Conservation (phyloP, 2,329 filamentous ascomycete genomes). For the Tricladium varicosporioides region DNA sequence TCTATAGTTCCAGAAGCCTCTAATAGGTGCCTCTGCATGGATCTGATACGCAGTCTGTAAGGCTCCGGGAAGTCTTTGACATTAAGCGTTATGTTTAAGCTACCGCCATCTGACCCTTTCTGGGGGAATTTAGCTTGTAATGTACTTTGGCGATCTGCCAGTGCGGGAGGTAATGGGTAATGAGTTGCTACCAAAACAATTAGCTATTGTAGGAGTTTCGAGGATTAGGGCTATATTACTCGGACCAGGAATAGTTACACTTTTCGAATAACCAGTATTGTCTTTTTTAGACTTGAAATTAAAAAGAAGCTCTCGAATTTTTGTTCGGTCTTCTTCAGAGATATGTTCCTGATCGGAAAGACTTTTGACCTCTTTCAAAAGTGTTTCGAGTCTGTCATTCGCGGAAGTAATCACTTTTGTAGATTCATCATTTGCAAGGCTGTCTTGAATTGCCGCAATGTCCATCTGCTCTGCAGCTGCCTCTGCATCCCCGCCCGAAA, state of each 20-base stretch:
- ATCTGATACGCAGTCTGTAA: too few species aligned
- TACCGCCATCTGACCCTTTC: too few species aligned
- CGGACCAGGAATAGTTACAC: neutral
- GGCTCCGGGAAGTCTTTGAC: too few species aligned
- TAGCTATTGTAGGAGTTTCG: too few species aligned
- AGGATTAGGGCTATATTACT: neutral
- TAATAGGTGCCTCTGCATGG: too few species aligned
- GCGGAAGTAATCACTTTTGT: slow-evolving; percentile 4
- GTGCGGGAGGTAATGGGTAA: too few species aligned
- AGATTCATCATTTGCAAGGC: slow-evolving; percentile 6
- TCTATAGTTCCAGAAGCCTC: neutral
- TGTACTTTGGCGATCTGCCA: too few species aligned
- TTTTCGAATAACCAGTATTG: neutral
- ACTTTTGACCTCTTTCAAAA: slow-evolving; percentile 9
- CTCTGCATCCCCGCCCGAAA: neutral
- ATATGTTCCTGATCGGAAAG: slow-evolving; percentile 14
- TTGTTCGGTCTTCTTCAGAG: slow-evolving; percentile 12
- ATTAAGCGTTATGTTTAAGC: too few species aligned
- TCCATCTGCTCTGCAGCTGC: neutral
- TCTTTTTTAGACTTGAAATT: slow-evolving; percentile 9
- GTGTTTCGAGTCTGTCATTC: slow-evolving; percentile 3
- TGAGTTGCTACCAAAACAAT: too few species aligned
- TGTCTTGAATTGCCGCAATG: neutral
- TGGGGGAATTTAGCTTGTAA: too few species aligned
- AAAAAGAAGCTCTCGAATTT: slow-evolving; percentile 15